Conservation (phyloP, 208 protist species). For the Phytomonas sp. region DNA sequence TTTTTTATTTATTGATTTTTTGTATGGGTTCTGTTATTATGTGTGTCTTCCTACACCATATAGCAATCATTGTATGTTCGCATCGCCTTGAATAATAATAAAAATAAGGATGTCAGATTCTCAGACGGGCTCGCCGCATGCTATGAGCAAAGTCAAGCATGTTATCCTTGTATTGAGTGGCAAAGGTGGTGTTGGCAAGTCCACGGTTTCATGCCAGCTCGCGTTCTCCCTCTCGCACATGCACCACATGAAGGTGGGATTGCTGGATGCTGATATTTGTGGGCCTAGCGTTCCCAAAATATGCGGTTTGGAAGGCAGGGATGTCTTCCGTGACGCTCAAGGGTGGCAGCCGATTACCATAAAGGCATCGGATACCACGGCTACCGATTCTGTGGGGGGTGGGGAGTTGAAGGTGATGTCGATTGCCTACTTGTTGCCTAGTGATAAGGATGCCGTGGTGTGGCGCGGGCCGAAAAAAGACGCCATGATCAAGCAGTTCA, state of each 20-base stretch:
- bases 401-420: constrained; percentile 92
- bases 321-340: constrained; percentile 83
- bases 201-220: constrained; percentile 88
- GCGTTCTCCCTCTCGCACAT: constrained; percentile 73
- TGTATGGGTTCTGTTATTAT: too few species aligned
- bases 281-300: constrained; percentile 93
- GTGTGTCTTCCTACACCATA: too few species aligned
- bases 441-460: constrained; percentile 97
- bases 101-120: neutral
- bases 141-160: constrained; percentile 49
- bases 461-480: constrained; percentile 97
- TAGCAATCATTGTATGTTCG: neutral
- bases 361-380: constrained; percentile 87
- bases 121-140: constrained; percentile 1
- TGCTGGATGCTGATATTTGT: constrained; percentile 99
- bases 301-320: constrained; percentile 79
- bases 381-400: too few species aligned
- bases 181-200: constrained; percentile 94
- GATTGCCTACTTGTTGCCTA: constrained; percentile 96
- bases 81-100: neutral
- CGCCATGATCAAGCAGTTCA: constrained; percentile 98
- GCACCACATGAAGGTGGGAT: constrained; percentile 88
- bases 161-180: constrained; percentile 89
- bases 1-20: too few species aligned
- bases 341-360: constrained; percentile 95